These are phyloP conservation scores for Candida tetrigidarum DNA, from an alignment of 1,139 yeast genomes.

Conservation along the genomic window DNA sequence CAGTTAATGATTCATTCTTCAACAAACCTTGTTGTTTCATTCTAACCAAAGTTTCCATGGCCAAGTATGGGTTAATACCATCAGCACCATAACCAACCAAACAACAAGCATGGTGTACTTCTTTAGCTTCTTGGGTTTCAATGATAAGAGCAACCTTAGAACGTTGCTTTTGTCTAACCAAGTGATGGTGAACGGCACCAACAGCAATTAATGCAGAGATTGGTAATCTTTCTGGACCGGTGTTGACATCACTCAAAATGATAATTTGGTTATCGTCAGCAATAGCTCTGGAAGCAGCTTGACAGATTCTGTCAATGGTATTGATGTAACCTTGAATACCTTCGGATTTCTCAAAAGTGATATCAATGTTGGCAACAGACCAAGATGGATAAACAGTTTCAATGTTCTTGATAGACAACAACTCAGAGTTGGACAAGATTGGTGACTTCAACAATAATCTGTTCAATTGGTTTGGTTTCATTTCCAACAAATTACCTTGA, in stretches of 20 bases:
- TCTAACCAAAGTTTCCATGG: conserved; percentile 84
- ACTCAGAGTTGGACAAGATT: conserved; percentile 72
- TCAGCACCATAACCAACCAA: conserved; percentile 98
- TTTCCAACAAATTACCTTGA: conserved; percentile 92
- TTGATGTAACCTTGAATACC: conserved; percentile 86
- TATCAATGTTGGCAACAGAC: conserved; percentile 83
- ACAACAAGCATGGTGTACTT: conserved; percentile 95
- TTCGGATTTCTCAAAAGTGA: conserved; percentile 82
- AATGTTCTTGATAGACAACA: conserved; percentile 73
- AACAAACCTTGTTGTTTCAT: conserved; percentile 83
- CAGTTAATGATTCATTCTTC: conserved; percentile 57
- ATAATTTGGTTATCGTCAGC: conserved; percentile 75
- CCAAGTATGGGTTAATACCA: conserved; percentile 92
- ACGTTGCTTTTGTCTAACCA: conserved; percentile 95
- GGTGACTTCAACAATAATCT: conserved; percentile 85
- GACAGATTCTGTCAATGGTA: conserved; percentile 86
- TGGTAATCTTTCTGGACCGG: conserved; percentile 68
- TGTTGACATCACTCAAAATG: conserved; percentile 72
- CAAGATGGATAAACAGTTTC: conserved; percentile 81
- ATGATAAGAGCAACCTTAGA: conserved; percentile 90
- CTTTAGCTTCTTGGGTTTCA: conserved; percentile 97
- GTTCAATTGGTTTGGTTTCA: conserved; percentile 91
- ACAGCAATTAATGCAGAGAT: conserved; percentile 92
- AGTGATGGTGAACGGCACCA: conserved; percentile 97
- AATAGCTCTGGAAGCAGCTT: conserved; percentile 86